Percentiles rank a stretch among this genome's conserved stretches.
These are phyloP conservation scores for Ceratonia siliqua DNA, from an alignment of 306 rosid genomes.

Conservation along the genomic window DNA sequence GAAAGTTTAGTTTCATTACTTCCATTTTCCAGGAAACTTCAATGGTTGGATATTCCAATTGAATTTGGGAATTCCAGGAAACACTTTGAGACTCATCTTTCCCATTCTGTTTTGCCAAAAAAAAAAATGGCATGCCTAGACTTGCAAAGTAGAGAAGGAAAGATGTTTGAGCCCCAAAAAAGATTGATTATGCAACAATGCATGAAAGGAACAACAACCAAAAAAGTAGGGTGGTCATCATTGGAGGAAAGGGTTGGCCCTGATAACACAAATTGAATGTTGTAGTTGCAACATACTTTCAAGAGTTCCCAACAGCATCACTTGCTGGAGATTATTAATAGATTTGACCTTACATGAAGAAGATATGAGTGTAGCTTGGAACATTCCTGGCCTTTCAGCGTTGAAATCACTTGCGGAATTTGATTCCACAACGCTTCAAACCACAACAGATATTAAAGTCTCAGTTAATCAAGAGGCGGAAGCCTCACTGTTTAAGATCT, in stretches of 20 bases:
- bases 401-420: not conserved
- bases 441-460: not conserved
- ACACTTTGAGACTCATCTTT: not conserved
- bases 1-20: not conserved
- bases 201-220: no score
- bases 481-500: no score
- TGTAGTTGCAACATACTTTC: not conserved
- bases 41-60: not conserved
- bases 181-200: no score
- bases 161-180: no score
- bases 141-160: no score
- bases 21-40: not conserved
- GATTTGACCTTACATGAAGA: not conserved
- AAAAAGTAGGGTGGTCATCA: no score
- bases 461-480: no score
- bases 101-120: not conserved
- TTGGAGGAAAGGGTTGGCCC: no score
- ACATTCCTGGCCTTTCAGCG: not conserved
- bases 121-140: no score
- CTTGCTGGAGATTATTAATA: not conserved
- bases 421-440: not conserved
- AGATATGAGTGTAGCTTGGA: not conserved
- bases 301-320: not conserved
- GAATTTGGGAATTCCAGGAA: not conserved
- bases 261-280: not conserved